A percentile compares a stretch with the other conserved stretches of the same genome.
phyloP scores from a whole-genome alignment of 768 basidiomycete genomes.

The Podaxis sp. region DNA sequence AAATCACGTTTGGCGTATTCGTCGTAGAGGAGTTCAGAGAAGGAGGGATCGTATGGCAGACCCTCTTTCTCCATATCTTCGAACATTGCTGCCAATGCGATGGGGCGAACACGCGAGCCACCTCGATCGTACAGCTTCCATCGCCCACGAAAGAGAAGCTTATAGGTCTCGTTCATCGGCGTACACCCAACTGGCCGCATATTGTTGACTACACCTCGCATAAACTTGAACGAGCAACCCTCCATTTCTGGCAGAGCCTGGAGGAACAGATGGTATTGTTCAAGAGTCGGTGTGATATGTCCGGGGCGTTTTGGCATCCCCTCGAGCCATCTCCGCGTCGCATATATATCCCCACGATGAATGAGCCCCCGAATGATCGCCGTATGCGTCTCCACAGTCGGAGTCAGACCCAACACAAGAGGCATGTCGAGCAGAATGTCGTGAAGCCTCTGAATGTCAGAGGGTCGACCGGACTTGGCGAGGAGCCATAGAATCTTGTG shows the following conservation, averaged over 20 bases:
- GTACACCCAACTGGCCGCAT: conserved; percentile 27
- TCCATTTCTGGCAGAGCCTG: conserved; percentile 33
- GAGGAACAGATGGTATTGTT: conserved; percentile 58
- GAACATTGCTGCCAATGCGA: conserved; percentile 41
- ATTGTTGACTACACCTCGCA: conserved; percentile 25
- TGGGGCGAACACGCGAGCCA: conserved; percentile 27
- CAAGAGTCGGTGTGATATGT: conserved; percentile 42
- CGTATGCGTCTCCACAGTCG: conserved; percentile 48
- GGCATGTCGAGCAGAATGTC: conserved; percentile 51
- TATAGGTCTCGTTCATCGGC: conserved; percentile 47
- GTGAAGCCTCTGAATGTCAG: conserved; percentile 55
- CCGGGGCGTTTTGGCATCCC: conserved; percentile 54
- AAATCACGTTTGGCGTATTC: conserved; percentile 43
- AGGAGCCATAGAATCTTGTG: conserved; percentile 43
- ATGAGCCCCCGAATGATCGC: conserved; percentile 50
- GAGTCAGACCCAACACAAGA: conserved; percentile 43
- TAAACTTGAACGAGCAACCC: conserved; percentile 26
- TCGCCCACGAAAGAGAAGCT: conserved; percentile 46
- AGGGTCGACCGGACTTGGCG: conserved; percentile 48
- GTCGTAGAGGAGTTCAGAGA: conserved; percentile 40
- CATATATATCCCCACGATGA: conserved; percentile 39
- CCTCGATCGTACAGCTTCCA: conserved; percentile 31
- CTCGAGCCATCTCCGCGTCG: conserved; percentile 50
- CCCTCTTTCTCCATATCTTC: conserved; percentile 46
- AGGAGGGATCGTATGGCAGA: conserved; percentile 41